Evolutionary conservation across 2,329 filamentous ascomycete species (phyloP).

Genomic region (Fusarium oxysporum): DNA sequence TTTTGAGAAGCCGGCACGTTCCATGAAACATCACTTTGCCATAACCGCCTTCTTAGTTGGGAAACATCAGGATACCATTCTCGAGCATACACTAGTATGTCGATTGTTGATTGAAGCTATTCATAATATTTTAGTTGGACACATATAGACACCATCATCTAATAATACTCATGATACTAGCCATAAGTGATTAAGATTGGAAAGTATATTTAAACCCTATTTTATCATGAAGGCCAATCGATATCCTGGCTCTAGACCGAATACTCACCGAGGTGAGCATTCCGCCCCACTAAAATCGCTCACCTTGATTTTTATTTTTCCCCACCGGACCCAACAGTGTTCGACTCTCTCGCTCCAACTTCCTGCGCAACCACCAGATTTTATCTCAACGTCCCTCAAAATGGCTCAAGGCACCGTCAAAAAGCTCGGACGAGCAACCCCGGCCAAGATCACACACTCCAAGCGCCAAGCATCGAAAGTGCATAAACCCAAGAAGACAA

Average conservation of each 20-base stretch:
- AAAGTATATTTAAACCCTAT: neutral
- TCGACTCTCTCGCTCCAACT: constrained; percentile 51
- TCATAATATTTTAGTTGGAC: neutral
- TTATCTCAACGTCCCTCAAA: neutral
- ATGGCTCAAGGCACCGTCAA: constrained; percentile 70
- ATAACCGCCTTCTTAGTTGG: constrained; percentile 5
- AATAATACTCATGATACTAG: neutral
- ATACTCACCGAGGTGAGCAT: constrained; percentile 16
- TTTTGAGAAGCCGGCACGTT: neutral
- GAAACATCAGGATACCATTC: constrained; percentile 37
- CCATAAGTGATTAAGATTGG: neutral
- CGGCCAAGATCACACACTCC: constrained; percentile 55
- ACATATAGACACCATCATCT: neutral
- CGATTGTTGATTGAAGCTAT: constrained; percentile 28
- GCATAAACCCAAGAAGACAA: constrained; percentile 61
- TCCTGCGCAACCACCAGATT: neutral
- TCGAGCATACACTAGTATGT: constrained; percentile 13
- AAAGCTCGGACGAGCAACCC: constrained; percentile 56
- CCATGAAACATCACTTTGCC: neutral
- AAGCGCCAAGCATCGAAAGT: constrained; percentile 59
- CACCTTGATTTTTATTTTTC: constrained; percentile 40
- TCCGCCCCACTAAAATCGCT: constrained; percentile 25
- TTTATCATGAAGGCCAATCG: neutral
- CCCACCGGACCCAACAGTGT: constrained; percentile 2
- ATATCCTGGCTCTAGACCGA: neutral